Percentiles rank a stretch among this genome's conserved stretches.
Evolutionary conservation across 2,329 filamentous ascomycete genomes (phyloP).

Genomic region (Colletotrichum spaethianum): DNA sequence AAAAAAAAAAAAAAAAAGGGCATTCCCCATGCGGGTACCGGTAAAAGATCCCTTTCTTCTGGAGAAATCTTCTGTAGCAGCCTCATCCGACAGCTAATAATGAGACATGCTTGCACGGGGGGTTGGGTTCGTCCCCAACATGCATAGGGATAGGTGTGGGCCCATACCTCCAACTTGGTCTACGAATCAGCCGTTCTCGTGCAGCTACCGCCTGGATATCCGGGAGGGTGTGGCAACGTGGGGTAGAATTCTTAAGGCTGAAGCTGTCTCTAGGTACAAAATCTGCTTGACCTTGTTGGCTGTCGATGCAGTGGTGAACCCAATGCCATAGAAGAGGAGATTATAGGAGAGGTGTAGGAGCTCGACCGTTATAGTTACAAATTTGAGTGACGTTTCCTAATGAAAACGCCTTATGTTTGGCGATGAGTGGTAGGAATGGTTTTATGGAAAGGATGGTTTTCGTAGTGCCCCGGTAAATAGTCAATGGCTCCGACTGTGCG

Average conservation of each 20-base stretch:
- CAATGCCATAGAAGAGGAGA: background rate
- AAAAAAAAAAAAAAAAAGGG: too few relatives aligned
- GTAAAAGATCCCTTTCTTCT: too few relatives aligned
- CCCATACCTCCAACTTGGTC: background rate
- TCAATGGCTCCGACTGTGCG: background rate
- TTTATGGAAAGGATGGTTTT: background rate
- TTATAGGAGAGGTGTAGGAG: background rate
- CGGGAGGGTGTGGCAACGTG: background rate
- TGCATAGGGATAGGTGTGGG: background rate
- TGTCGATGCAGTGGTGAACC: background rate
- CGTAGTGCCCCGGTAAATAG: background rate
- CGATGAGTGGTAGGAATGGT: background rate
- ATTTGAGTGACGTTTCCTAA: background rate
- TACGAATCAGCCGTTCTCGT: background rate
- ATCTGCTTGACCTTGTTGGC: background rate
- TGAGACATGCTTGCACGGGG: background rate
- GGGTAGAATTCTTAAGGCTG: background rate
- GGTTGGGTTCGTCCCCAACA: background rate
- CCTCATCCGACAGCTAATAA: background rate
- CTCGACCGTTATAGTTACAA: background rate
- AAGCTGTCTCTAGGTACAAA: background rate
- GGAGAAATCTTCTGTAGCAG: background rate
- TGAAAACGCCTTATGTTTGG: background rate
- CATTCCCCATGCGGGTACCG: too few relatives aligned
- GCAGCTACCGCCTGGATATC: background rate